Conservation (phyloP, 179 eudicot species). For the Beta lomatogona region DNA sequence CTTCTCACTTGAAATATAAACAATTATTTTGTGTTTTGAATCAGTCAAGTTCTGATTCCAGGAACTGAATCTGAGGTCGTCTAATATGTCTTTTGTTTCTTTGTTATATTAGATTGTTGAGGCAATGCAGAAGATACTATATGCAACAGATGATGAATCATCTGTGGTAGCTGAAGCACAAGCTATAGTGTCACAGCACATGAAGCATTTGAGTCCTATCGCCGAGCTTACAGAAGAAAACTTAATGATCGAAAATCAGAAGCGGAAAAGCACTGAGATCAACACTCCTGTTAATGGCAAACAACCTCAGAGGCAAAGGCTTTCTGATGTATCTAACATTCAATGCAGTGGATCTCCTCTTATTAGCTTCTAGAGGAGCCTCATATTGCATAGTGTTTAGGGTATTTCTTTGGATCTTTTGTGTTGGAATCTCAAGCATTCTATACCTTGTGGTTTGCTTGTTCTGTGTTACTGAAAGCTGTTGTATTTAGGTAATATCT, state of each 20-base stretch:
- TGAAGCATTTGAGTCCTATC: constrained; percentile 48
- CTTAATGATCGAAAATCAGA: constrained; percentile 46
- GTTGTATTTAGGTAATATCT: not conserved
- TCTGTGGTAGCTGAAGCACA: constrained; percentile 68
- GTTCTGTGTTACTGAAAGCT: not conserved
- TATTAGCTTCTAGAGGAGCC: constrained; percentile 38
- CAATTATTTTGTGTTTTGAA: not conserved
- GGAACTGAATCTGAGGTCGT: not conserved
- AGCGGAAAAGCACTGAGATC: constrained; percentile 62
- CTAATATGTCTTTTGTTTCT: not conserved
- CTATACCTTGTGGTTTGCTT: constrained; percentile 9
- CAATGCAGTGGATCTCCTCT: constrained; percentile 73
- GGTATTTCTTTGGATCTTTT: not conserved
- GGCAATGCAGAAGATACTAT: constrained; percentile 64
- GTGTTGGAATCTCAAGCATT: not conserved
- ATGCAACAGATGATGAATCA: constrained; percentile 69
- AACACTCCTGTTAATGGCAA: constrained; percentile 51
- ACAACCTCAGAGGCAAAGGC: constrained; percentile 64
- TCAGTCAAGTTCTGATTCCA: not conserved
- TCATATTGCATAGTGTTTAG: not conserved
- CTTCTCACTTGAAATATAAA: not conserved
- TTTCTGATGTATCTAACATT: constrained; percentile 71
- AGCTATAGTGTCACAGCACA: constrained; percentile 57
- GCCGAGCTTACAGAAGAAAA: constrained; percentile 53
- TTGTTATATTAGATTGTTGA: constrained; percentile 55